Evolutionary conservation across 1,139 yeast genomes (phyloP).

Genomic region (Suhomyces wounanorum): DNA sequence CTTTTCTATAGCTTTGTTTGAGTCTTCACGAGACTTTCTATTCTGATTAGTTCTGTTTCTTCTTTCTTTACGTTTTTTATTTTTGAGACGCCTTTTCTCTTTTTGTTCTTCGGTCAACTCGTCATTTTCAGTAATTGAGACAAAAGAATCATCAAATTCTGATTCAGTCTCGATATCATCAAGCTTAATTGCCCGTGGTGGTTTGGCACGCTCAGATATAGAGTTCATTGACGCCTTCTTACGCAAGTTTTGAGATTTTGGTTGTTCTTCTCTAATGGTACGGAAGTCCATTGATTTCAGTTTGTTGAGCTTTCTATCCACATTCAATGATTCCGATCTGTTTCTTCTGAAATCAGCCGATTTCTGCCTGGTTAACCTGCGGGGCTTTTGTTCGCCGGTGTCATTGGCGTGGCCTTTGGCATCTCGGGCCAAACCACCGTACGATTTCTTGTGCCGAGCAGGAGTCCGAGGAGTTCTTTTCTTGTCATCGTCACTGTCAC

Average conservation of each 20-base stretch:
- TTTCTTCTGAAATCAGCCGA: slow-evolving; percentile 17
- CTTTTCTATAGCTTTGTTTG: not conserved
- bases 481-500: slow-evolving; percentile 25
- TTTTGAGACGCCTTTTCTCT: slow-evolving; percentile 17
- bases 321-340: slow-evolving; percentile 13
- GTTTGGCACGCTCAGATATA: slow-evolving; percentile 2
- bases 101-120: slow-evolving; percentile 17
- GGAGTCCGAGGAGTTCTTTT: not conserved
- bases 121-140: slow-evolving; percentile 6
- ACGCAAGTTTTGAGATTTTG: slow-evolving; percentile 6
- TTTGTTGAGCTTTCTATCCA: slow-evolving; percentile 15
- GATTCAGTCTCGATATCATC: slow-evolving; percentile 15
- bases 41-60: slow-evolving; percentile 14
- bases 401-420: not conserved
- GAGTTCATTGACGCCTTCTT: slow-evolving; percentile 12
- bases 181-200: slow-evolving; percentile 3
- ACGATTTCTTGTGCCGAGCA: slow-evolving; percentile 12
- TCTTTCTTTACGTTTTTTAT: slow-evolving; percentile 19
- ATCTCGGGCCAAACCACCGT: slow-evolving; percentile 11
- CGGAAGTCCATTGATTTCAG: slow-evolving; percentile 19
- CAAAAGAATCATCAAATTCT: slow-evolving; percentile 15
- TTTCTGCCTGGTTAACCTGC: slow-evolving; percentile 14
- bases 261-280: slow-evolving; percentile 2
- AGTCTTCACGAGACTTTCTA: slow-evolving; percentile 3
- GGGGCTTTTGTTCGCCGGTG: slow-evolving; percentile 3